phyloP scores from a whole-genome alignment of 495 filamentous ascomycete genomes.

The Jackrogersella multiformis region DNA sequence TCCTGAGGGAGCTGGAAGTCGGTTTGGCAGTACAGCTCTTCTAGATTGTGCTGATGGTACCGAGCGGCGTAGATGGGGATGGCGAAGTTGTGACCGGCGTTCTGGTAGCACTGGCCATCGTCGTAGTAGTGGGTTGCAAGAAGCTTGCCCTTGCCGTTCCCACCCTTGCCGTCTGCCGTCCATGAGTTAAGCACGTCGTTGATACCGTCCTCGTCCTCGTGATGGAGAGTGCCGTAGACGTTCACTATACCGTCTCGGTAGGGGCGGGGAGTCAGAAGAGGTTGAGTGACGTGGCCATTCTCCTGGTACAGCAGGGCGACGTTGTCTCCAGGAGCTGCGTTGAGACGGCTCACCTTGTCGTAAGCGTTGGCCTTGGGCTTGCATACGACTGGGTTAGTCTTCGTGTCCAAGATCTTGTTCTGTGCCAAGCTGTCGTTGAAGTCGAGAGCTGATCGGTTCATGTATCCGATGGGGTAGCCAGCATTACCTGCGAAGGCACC shows the following conservation, averaged over 20 bases:
- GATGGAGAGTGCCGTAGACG: slow-evolving; percentile 76
- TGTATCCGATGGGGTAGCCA: slow-evolving; percentile 74
- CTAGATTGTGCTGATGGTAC: slow-evolving; percentile 56
- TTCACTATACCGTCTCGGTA: slow-evolving; percentile 77
- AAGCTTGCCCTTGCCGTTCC: slow-evolving; percentile 75
- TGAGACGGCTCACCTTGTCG: slow-evolving; percentile 66
- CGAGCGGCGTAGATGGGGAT: slow-evolving; percentile 63
- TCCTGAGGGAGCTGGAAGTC: slow-evolving; percentile 74
- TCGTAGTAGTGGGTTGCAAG: slow-evolving; percentile 80
- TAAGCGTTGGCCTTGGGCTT: slow-evolving; percentile 65
- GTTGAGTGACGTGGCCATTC: slow-evolving; percentile 85
- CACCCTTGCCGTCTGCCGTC: slow-evolving; percentile 79
- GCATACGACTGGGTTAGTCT: slow-evolving; percentile 46
- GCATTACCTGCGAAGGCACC: slow-evolving; percentile 74
- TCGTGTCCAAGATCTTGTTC: slow-evolving; percentile 53
- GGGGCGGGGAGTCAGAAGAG: slow-evolving; percentile 69
- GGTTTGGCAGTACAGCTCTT: slow-evolving; percentile 77
- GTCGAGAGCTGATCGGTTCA: slow-evolving; percentile 57
- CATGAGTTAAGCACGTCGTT: slow-evolving; percentile 75
- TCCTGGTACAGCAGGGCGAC: slow-evolving; percentile 81
- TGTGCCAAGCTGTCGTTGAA: slow-evolving; percentile 59
- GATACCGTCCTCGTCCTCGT: slow-evolving; percentile 66
- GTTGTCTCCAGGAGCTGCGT: slow-evolving; percentile 71
- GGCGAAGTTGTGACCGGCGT: slow-evolving; percentile 53
- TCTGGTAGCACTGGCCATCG: slow-evolving; percentile 84